Evolutionary conservation across 2,329 filamentous ascomycete genomes (phyloP).

Genomic region (Trichoderma guizhouense): DNA sequence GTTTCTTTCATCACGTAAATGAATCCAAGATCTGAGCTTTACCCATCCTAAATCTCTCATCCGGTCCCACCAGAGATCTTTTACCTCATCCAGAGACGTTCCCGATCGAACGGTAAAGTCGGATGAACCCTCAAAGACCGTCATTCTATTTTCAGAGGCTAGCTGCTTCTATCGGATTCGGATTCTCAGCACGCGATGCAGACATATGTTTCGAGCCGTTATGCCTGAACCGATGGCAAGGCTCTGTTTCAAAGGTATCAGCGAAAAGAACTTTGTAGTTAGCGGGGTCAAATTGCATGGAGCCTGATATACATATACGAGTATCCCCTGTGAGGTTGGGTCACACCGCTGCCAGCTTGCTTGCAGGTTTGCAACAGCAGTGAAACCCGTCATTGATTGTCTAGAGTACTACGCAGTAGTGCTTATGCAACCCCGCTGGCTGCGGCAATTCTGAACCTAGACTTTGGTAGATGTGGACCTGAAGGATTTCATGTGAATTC

Average conservation of each 20-base stretch:
- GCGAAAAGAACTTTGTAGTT: not conserved
- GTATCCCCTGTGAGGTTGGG: not conserved
- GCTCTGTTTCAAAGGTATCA: not conserved
- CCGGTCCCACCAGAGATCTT: not conserved
- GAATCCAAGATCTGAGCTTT: not conserved
- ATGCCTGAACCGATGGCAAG: not conserved
- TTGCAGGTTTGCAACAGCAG: not conserved
- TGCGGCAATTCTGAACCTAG: not conserved
- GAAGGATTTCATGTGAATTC: not conserved
- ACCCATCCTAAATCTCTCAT: conserved; percentile 1
- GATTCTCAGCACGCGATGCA: too few species aligned
- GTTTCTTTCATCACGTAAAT: not conserved
- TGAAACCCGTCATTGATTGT: not conserved
- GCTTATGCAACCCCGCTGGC: not conserved
- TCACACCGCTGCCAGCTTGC: not conserved
- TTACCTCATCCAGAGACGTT: not conserved
- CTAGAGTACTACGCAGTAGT: not conserved
- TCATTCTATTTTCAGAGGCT: not conserved
- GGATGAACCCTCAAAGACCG: not conserved
- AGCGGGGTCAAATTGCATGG: not conserved
- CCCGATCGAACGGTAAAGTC: not conserved
- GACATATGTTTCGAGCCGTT: not conserved
- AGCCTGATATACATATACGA: not conserved
- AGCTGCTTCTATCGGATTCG: not conserved
- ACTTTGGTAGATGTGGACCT: not conserved